Conservation (phyloP, 305 asterid genomes). For the Solanum chacoense region DNA sequence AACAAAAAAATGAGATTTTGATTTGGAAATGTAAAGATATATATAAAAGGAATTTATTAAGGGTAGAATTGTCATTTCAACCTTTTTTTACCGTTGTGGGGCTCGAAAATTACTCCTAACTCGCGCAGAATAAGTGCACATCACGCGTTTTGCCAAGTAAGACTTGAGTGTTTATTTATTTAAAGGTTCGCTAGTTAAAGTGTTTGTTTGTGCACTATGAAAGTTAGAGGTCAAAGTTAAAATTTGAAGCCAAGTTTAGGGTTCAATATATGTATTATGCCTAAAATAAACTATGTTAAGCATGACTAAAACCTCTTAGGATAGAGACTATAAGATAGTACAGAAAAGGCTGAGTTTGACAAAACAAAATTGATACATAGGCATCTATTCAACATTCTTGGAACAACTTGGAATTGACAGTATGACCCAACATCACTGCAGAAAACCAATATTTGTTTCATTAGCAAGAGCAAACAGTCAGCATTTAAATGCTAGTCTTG, state of each 20-base stretch:
- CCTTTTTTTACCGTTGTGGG: background rate
- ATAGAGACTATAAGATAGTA: background rate
- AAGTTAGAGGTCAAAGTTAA: background rate
- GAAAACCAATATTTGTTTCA: background rate
- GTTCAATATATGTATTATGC: background rate
- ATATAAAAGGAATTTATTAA: background rate
- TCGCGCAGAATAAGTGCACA: too few relatives aligned
- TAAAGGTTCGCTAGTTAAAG: background rate
- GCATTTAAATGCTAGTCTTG: background rate
- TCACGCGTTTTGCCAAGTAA: background rate
- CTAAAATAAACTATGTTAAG: background rate
- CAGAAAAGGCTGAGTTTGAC: background rate
- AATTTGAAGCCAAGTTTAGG: too few relatives aligned
- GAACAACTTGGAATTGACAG: background rate
- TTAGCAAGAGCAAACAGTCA: background rate
- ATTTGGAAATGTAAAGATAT: background rate
- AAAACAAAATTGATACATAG: background rate
- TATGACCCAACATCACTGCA: background rate
- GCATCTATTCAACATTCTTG: background rate
- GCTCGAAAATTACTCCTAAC: background rate
- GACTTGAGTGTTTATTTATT: too few relatives aligned
- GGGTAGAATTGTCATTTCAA: background rate
- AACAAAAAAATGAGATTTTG: background rate
- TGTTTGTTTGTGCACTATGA: background rate
- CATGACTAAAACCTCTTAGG: background rate